Conservation (phyloP, 1,284 basidiomycete genomes). For the Wallemia hederae region DNA sequence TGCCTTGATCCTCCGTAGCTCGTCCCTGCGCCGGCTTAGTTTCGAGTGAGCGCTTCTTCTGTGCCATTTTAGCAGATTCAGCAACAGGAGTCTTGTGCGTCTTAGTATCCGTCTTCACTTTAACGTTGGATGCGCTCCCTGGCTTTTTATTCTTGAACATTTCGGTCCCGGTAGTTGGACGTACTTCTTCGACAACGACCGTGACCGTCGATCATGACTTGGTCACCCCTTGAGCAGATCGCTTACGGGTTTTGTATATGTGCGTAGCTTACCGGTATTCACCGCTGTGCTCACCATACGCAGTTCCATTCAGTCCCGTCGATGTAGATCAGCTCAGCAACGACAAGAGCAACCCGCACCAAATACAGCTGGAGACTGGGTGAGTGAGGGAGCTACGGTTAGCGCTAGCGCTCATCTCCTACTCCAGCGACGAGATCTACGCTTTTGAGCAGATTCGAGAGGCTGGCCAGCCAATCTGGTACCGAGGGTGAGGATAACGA, state of each 20-base stretch:
- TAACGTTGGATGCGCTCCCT: neutral
- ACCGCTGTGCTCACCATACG: neutral
- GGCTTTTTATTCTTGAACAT: neutral
- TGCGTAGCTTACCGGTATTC: neutral
- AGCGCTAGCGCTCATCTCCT: neutral
- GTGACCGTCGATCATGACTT: neutral
- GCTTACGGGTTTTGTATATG: neutral
- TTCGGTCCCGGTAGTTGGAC: neutral
- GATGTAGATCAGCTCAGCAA: neutral
- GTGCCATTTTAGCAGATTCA: neutral
- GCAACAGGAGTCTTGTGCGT: neutral
- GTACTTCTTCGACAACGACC: neutral
- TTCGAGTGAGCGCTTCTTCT: neutral
- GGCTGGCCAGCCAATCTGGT: conserved; percentile 57
- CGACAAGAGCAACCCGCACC: neutral
- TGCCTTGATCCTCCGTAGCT: no score
- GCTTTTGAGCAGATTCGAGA: conserved; percentile 48
- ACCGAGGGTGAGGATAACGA: conserved; percentile 37
- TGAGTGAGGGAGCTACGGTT: neutral
- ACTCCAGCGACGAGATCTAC: conserved; percentile 74
- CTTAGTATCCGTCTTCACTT: neutral
- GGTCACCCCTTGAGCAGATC: neutral
- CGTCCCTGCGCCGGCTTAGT: no score
- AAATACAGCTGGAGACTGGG: neutral
- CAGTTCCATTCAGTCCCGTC: neutral